A percentile compares a stretch with the other conserved stretches of the same genome.
These are phyloP conservation scores for Dictyostelium brefeldianum DNA, from an alignment of 78 protist species.

Conservation along the genomic window DNA sequence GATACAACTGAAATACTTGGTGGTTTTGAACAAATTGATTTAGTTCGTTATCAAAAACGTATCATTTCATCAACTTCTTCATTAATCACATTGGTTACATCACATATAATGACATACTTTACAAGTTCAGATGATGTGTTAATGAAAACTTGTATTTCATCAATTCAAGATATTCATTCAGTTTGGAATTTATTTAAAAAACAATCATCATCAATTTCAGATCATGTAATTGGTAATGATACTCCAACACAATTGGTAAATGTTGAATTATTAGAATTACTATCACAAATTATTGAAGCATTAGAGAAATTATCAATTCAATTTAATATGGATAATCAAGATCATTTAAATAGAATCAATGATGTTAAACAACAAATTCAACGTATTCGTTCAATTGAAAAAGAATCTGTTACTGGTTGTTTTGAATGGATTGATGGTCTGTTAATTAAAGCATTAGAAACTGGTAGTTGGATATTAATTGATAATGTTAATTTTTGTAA, in stretches of 20 bases:
- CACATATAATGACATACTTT: slow-evolving; percentile 12
- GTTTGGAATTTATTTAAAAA: slow-evolving; percentile 48
- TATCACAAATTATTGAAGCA: slow-evolving; percentile 38
- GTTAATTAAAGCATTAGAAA: slow-evolving; percentile 89
- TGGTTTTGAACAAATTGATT: slow-evolving; percentile 93
- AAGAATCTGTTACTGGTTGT: slow-evolving; percentile 87
- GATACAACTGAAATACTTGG: slow-evolving; percentile 96
- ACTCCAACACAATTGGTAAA: not conserved
- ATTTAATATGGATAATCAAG: not conserved
- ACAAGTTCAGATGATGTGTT: not conserved
- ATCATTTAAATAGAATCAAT: not conserved
- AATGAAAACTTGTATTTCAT: not conserved
- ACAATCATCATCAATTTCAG: not conserved
- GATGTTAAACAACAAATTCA: slow-evolving; percentile 17
- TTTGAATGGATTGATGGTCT: slow-evolving; percentile 99
- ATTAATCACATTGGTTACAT: not conserved
- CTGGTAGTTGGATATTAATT: slow-evolving; percentile 98
- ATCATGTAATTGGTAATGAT: not conserved
- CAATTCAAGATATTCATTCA: slow-evolving; percentile 55
- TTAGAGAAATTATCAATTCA: slow-evolving; percentile 29
- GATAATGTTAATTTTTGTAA: slow-evolving; percentile 98
- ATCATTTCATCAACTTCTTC: slow-evolving; percentile 1
- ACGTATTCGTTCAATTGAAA: slow-evolving; percentile 41
- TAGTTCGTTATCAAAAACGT: slow-evolving; percentile 69
- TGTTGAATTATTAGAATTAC: slow-evolving; percentile 31